These are phyloP conservation scores for Rauvolfia tetraphylla DNA, from an alignment of 257 asterid species.

Conservation along the genomic window DNA sequence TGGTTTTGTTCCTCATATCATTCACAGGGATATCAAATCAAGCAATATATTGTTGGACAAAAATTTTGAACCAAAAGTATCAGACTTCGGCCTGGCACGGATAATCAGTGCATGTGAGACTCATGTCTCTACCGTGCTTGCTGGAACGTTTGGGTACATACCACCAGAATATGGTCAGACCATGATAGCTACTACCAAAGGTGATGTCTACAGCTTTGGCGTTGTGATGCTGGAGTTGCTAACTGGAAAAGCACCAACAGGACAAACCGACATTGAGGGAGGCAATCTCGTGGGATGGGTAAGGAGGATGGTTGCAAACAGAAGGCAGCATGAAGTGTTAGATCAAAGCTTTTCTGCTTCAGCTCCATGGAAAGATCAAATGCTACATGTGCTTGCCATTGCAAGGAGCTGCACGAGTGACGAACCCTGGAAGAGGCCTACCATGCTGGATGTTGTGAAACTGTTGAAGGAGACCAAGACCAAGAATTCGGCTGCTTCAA, in stretches of 20 bases:
- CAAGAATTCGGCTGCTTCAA: background rate
- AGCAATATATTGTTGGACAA: slow-evolving; percentile 62
- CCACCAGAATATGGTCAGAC: slow-evolving; percentile 86
- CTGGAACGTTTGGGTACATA: slow-evolving; percentile 77
- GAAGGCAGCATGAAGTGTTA: slow-evolving; percentile 39
- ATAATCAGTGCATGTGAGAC: slow-evolving; percentile 78
- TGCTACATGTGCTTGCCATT: slow-evolving; percentile 50
- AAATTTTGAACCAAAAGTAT: slow-evolving; percentile 56
- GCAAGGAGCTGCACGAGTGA: slow-evolving; percentile 66
- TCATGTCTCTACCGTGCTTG: slow-evolving; percentile 69
- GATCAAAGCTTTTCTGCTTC: slow-evolving; percentile 30
- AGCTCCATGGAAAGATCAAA: slow-evolving; percentile 36
- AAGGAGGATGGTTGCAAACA: slow-evolving; percentile 52
- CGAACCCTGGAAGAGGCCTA: slow-evolving; percentile 70
- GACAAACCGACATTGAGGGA: slow-evolving; percentile 77
- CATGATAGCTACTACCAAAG: slow-evolving; percentile 74
- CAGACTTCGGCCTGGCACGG: slow-evolving; percentile 82
- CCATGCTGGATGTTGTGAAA: slow-evolving; percentile 69
- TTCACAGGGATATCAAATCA: slow-evolving; percentile 79
- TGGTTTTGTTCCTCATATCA: slow-evolving; percentile 73
- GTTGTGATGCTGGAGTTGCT: slow-evolving; percentile 80
- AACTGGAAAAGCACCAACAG: slow-evolving; percentile 62
- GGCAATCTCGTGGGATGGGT: slow-evolving; percentile 93
- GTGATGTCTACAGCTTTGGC: slow-evolving; percentile 81
- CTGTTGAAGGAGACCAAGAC: slow-evolving; percentile 40